Evolutionary conservation across 2,329 filamentous ascomycete genomes (phyloP), one percentile per base, ranked within the genome.

Genomic region (Pseudogymnoascus sp.): DNA sequence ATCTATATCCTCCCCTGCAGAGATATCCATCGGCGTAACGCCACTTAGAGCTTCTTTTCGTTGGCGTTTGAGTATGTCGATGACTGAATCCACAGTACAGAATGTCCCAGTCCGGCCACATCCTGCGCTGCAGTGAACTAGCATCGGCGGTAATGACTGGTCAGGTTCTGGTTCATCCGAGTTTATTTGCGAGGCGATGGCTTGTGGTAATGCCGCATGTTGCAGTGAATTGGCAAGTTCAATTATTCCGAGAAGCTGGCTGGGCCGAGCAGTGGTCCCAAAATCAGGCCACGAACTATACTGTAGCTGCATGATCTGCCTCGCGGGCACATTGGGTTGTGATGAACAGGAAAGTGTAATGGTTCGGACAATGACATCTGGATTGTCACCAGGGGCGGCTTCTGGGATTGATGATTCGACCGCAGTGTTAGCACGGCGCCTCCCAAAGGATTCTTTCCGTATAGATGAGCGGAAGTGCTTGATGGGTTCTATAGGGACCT

Each of bases 271-370:
- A 0, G 93, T 93, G 0, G 92, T 89, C 19, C 95, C 95, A 75
- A 97, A 97, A 72, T 99, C 95, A 0, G 95, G 95, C 95, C 95
- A 99, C n/a, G 89, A 87, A 0, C 91, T 86, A 74, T 97, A 97
- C 72, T 97, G 93, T 13, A 99, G 79, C 69, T 99, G 95, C 0
- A 93, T 97, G 66, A 99, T 88, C 75, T 97, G 93, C 24, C 93
- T 89, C 68, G 96, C 88, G 0, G 91, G 90, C 19, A 86, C 85
- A 71, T 96, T 97, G 0, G 93, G 93, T 64, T 89, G 83, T 1
- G 83, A 79, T 2, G 85, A 79, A 72, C 97, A 91, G 1, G 86
- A 87, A 29, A 99, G 78, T 0, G 90, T 88, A 71, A 97, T 95
- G 73, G 95, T 95, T 53, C 95, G 88, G 42, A 97, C 85, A 59